Evolutionary conservation across 352 stramenopile genomes (phyloP), one percentile per base, ranked within the genome.

Genomic region (Pythium sukuiense): DNA sequence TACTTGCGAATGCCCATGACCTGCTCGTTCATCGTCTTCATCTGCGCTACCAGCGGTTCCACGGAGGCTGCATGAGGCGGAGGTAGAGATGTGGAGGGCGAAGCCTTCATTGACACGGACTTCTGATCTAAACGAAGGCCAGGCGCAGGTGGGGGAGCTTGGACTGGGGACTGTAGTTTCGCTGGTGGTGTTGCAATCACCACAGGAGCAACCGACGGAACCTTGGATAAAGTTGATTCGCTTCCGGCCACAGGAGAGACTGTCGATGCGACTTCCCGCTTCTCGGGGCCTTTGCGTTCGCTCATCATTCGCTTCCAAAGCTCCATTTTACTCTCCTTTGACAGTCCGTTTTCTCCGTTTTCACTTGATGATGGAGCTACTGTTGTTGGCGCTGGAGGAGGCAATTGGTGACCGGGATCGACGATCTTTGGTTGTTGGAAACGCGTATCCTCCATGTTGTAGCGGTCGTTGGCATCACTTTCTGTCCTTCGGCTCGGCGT

Each of bases 281-380:
- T 43, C 4, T 82, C 72, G 29, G 73, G 63, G 9, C 57, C 59
- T 30, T 76, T 82, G 6, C 80, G 79, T 20, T 88, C 71, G 7
- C 83, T 72, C 43, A 79, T 76, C 55, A 87, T 79, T 1, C 74
- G 77, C 67, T 88, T 88, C 80, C 83, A 89, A 39, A 89, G 76
- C 61, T 87, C 72, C 59, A 89, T 70, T 39, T 89, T 91, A 65
- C 50, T 76, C 20, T 80, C 70, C 53, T 83, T 83, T 1, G 78
- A 83, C 12, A 89, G 35, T 0, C 55, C 67, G 8, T 62, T 48
- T 1, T 8, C 39, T n/a, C 16, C 41, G 26, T 9, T 27, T 27
- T 30, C 7, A 6, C 24, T 30, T 16, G 60, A 18, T 37, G 24
- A 35, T n/a, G 13, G n/a, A n/a, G n/a, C n/a, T n/a, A n/a, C n/a